Percentiles rank a stretch among this genome's conserved stretches.
phyloP scores from a whole-genome alignment of 371 early-diverging fungal species.

The Haplosporangium sp. region DNA sequence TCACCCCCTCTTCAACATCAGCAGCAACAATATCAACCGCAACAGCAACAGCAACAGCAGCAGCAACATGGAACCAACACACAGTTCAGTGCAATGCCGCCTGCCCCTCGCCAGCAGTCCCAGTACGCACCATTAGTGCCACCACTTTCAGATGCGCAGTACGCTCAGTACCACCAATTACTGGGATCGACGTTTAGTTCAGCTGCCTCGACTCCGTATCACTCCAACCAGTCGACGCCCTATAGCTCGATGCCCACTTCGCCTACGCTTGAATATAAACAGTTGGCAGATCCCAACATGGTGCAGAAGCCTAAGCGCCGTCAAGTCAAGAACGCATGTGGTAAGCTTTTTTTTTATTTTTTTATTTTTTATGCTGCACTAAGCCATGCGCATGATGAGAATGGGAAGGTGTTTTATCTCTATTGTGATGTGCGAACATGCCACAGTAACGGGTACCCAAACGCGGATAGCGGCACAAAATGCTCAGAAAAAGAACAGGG shows the following conservation, averaged over 20 bases:
- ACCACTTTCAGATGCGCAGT: constrained; percentile 33
- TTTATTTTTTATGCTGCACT: not conserved
- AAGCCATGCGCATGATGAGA: not conserved
- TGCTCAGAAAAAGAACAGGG: not conserved
- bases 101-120: constrained; percentile 22
- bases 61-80: constrained; percentile 21
- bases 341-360: constrained; percentile 51
- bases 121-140: constrained; percentile 35
- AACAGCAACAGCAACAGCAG: constrained; percentile 23
- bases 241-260: constrained; percentile 38
- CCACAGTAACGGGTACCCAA: constrained; percentile 11
- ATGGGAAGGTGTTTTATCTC: not conserved
- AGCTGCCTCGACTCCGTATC: constrained; percentile 35
- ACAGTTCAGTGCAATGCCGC: constrained; percentile 17
- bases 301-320: constrained; percentile 60
- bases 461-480: not conserved
- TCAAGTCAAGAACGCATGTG: constrained; percentile 86
- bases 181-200: constrained; percentile 37
- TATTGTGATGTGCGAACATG: too few species aligned
- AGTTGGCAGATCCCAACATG: constrained; percentile 22
- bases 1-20: constrained; percentile 45
- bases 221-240: constrained; percentile 40
- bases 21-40: constrained; percentile 23
- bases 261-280: constrained; percentile 30
- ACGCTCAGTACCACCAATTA: constrained; percentile 33